Conservation (phyloP, 2,329 filamentous ascomycete species). For the Xylariaceae sp. region DNA sequence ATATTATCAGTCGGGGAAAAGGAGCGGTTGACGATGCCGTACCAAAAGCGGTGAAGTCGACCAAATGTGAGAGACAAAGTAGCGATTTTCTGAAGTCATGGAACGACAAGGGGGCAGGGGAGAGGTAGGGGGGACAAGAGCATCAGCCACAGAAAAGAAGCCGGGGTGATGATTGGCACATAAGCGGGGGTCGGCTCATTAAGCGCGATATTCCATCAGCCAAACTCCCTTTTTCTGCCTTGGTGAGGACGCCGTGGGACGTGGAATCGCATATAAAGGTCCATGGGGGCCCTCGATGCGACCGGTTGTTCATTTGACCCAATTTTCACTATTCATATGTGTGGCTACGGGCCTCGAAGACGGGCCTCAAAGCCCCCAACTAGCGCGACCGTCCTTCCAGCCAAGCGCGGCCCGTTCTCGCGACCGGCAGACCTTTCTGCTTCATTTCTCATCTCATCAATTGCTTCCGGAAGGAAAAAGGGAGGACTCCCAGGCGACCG, state of each 20-base stretch:
- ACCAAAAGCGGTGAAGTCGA: slow-evolving; percentile 3
- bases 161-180: slow-evolving; percentile 32
- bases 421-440: slow-evolving; percentile 33
- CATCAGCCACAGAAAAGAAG: slow-evolving; percentile 23
- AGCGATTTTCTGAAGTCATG: slow-evolving; percentile 9
- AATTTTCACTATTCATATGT: slow-evolving; percentile 19
- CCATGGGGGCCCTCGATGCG: slow-evolving; percentile 29
- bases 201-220: slow-evolving; percentile 22
- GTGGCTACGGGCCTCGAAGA: slow-evolving; percentile 29
- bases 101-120: slow-evolving; percentile 2
- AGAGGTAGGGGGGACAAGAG: slow-evolving; percentile 9
- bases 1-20: slow-evolving; percentile 12
- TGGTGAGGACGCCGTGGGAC: slow-evolving; percentile 20
- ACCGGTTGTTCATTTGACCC: slow-evolving; percentile 20
- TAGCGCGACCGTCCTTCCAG: slow-evolving; percentile 29
- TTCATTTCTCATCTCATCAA: slow-evolving; percentile 13
- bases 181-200: slow-evolving; percentile 27
- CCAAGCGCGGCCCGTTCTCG: slow-evolving; percentile 26
- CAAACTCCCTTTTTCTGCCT: slow-evolving; percentile 29
- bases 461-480: slow-evolving; percentile 25
- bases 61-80: neutral
- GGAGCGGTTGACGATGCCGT: slow-evolving; percentile 20
- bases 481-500: slow-evolving; percentile 28
- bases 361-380: slow-evolving; percentile 35
- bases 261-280: slow-evolving; percentile 34